Conservation (phyloP, 2,329 filamentous ascomycete species). For the Colletotrichum kahawae region DNA sequence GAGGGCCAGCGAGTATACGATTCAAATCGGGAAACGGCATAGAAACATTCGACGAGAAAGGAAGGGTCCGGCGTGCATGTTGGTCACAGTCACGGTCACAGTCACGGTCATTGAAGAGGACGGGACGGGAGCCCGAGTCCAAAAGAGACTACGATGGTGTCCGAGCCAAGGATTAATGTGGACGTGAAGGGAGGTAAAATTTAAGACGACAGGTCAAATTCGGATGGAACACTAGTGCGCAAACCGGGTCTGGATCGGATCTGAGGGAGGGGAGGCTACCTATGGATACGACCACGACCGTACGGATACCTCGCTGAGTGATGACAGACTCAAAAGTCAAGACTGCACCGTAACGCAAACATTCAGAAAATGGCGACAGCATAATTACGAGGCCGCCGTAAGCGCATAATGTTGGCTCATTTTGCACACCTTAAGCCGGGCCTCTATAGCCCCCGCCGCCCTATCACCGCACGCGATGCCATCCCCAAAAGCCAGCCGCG, state of each 20-base stretch:
- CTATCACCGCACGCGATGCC: neutral
- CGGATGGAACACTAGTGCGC: neutral
- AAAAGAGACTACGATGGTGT: neutral
- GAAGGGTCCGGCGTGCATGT: neutral
- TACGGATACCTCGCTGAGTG: too few relatives aligned
- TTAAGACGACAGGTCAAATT: neutral
- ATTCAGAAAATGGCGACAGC: neutral
- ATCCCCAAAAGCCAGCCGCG: neutral
- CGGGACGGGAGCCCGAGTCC: neutral
- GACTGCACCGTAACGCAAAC: neutral
- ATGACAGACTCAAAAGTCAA: neutral
- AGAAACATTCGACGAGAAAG: neutral
- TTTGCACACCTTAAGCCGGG: neutral
- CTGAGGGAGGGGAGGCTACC: neutral
- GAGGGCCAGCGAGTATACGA: neutral
- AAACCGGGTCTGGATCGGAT: neutral
- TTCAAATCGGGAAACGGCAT: neutral
- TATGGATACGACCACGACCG: too few relatives aligned
- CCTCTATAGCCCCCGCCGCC: neutral
- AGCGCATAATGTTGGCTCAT: conserved; percentile 2
- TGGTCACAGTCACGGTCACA: neutral
- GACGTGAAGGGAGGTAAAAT: neutral
- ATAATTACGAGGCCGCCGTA: neutral
- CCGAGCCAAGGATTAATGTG: neutral
- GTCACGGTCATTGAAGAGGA: neutral